Conservation (phyloP, 2,329 filamentous ascomycete genomes). For the Fusarium humuli region DNA sequence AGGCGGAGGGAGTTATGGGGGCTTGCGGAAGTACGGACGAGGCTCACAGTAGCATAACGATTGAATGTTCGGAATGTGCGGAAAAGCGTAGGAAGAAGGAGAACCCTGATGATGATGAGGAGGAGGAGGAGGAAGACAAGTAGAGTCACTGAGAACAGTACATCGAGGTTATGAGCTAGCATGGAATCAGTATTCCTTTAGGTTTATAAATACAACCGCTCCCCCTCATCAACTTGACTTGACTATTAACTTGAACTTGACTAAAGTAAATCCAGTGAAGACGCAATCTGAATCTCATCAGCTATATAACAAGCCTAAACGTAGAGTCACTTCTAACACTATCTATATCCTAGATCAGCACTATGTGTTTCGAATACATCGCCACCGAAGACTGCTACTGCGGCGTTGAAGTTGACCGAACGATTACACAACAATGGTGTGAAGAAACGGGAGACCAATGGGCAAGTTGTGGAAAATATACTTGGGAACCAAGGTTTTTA, state of each 20-base stretch:
- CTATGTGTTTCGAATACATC: not conserved
- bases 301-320: not conserved
- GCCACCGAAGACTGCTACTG: not conserved
- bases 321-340: accelerated
- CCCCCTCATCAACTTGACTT: not conserved
- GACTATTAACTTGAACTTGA: accelerated
- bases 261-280: accelerated
- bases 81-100: not conserved
- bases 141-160: not conserved
- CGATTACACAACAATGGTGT: not conserved
- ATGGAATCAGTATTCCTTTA: not conserved
- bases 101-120: not conserved
- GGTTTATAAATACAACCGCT: not conserved
- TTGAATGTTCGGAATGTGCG: not conserved
- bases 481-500: not conserved
- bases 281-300: not conserved
- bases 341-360: not conserved
- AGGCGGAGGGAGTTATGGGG: not conserved
- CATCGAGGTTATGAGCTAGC: not conserved
- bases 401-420: not conserved
- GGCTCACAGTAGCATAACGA: accelerated
- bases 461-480: not conserved
- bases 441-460: not conserved
- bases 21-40: not conserved
- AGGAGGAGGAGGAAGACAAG: not conserved